Conservation (phyloP, 768 basidiomycete species). For the Kwoniella botswanensis region DNA sequence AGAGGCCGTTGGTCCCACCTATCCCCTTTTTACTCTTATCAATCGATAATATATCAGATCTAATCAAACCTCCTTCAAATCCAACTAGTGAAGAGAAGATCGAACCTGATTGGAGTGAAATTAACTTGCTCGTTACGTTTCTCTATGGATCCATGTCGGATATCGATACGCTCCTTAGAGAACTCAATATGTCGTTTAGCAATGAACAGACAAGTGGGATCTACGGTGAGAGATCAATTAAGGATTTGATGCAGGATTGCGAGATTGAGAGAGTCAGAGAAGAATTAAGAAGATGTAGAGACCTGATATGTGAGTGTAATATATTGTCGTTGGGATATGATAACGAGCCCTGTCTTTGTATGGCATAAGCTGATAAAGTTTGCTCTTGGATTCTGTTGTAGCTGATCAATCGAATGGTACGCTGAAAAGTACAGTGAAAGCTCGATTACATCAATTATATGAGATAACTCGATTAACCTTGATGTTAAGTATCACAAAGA, state of each 20-base stretch:
- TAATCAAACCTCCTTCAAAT: not conserved
- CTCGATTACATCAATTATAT: slow-evolving; percentile 29
- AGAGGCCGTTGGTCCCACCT: slow-evolving; percentile 1
- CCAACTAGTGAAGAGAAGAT: not conserved
- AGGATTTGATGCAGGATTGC: slow-evolving; percentile 21
- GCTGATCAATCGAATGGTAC: slow-evolving; percentile 22
- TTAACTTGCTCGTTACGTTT: slow-evolving; percentile 20
- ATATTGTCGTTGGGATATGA: not conserved
- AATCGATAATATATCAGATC: slow-evolving; percentile 1
- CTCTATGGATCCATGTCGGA: slow-evolving; percentile 30
- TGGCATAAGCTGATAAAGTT: not conserved
- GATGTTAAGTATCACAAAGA: slow-evolving; percentile 17
- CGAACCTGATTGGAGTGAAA: slow-evolving; percentile 14
- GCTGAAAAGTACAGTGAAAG: slow-evolving; percentile 27
- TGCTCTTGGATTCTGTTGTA: not conserved
- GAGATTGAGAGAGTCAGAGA: slow-evolving; percentile 13
- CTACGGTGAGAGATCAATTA: slow-evolving; percentile 6
- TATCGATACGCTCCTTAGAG: slow-evolving; percentile 20
- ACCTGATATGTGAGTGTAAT: slow-evolving; percentile 32
- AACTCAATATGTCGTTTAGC: slow-evolving; percentile 3
- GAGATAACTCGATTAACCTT: slow-evolving; percentile 21
- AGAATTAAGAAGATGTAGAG: slow-evolving; percentile 6
- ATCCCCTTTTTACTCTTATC: slow-evolving; percentile 9
- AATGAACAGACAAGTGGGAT: not conserved
- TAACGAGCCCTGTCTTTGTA: too few species aligned